Base-by-base conservation (phyloP, 495 filamentous ascomycete species). In the Ramalina peruviana region DNA sequence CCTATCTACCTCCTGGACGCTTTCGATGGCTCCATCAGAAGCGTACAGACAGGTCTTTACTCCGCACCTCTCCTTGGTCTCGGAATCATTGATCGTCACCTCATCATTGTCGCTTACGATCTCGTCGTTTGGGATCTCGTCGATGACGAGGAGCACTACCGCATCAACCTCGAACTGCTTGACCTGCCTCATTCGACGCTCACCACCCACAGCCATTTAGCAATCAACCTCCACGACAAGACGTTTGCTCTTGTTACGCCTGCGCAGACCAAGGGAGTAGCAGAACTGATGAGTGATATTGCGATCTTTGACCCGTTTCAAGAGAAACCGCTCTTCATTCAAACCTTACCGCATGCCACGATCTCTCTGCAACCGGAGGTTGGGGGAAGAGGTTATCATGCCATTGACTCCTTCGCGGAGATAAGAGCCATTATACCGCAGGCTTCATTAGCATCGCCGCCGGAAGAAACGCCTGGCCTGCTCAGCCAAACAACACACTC, bases 61-160 rank as follows among this genome's bases (percentile, higher is more conserved):
- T 58, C 59, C 21, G 72, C 72, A 5, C 64, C 69, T 4, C 61
- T 86, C 26, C 60, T 72, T 5, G 72, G 68, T 19, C 61, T 90
- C 20, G 74, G 66, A 11, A 72, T 85, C 25, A 51, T 83, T 3
- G 72, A 74, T 1, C 76, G 74, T 19, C 76, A 73, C 49, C 59
- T 89, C 6, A 69, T 88, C 48, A 65, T 77, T 20, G 62, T 86
- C 6, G 78, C 80, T 4, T 68, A 81, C 16, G 70, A 78, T 39
- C 66, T 87, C 4, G 62, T 67, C 11, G 79, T 85, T 40, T 86
- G 80, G 60, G 79, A 88, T 55, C 60, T 86, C 2, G 80, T 86
- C 37, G 64, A 70, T 20, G 75, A 80, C 48, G 69, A 73, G 40
- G 61, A 78, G 7, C 62, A 68, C 17, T 81, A 73, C 52, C 73